Evolutionary conservation across 768 basidiomycete species (phyloP).

Genomic region (Erythrobasidium yunnanense): DNA sequence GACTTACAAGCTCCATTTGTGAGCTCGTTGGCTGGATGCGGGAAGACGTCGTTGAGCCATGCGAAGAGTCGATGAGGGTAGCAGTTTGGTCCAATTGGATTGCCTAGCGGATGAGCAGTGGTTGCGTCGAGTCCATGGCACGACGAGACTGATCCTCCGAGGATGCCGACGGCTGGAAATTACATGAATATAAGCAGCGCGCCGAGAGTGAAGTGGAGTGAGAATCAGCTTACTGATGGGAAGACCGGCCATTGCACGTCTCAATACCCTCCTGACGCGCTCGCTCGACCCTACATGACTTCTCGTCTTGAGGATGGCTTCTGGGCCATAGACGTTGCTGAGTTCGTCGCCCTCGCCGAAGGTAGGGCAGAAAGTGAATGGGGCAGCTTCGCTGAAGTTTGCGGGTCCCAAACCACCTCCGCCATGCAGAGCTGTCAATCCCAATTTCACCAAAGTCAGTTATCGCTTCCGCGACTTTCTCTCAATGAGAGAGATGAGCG

Average conservation of each 20-base stretch:
- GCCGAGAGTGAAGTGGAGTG: no score
- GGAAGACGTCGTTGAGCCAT: conserved; percentile 98
- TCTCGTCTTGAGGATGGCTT: conserved; percentile 50
- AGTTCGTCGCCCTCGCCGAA: conserved; percentile 73
- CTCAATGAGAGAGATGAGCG: conserved; percentile 16
- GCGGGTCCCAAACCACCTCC: conserved; percentile 34
- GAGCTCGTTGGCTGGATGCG: conserved; percentile 91
- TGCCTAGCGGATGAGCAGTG: conserved; percentile 38
- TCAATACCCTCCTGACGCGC: conserved; percentile 35
- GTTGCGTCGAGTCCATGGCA: conserved; percentile 39
- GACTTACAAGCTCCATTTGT: conserved; percentile 69
- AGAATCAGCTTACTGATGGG: conserved; percentile 37
- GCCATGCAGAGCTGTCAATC: conserved; percentile 30
- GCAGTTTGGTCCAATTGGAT: conserved; percentile 44
- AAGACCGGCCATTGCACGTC: conserved; percentile 38
- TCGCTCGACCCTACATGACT: conserved; percentile 35
- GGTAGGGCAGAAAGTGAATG: conserved; percentile 83
- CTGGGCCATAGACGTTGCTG: conserved; percentile 64
- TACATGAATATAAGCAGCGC: neutral
- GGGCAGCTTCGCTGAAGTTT: conserved; percentile 47
- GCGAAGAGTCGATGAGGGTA: conserved; percentile 92
- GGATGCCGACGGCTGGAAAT: conserved; percentile 33
- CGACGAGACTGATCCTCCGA: conserved; percentile 36
- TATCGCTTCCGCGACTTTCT: no score
- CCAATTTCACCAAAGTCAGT: conserved; percentile 1